Evolutionary conservation across 129 eudicot genomes (phyloP), one percentile per base, ranked within the genome.

Genomic region (Kitagawia praeruptora): DNA sequence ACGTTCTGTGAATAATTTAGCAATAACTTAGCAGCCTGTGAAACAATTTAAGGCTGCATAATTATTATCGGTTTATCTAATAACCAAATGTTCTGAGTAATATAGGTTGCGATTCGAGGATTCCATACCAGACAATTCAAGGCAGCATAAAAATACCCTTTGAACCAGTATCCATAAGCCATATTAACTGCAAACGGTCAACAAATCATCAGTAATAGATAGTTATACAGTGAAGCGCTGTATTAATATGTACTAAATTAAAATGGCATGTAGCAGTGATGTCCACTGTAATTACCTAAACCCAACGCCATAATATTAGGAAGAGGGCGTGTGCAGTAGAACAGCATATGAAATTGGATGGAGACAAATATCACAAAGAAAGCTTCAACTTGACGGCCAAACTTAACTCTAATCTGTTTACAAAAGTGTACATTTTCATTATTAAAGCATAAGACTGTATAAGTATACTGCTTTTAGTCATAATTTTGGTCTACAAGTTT

Each of bases 281-380:
- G 41, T 34, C 25, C 25, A 44, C 66, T 56, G 82, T 44, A 67
- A 79, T 90, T 80, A 96, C 99, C 99, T 86, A 96, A 85, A 72
- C 93, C 99, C 78, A 90, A 80, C n/a, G 99, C 98, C 84, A 96
- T 70, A 84, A 90, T 90, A 81, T 96, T 96, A 74, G 99, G 99
- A 89, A 96, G 99, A 73, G 99, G 96, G 47, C 99, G 98, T 56
- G 99, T 86, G 90, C 97, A 86, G 81, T 96, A 96, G 87, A 92
- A 96, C 87, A 96, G 81, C 89, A 84, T 39, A 89, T 96, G 99
- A 85, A 96, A 96, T 85, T 96, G 99, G 75, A 88, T 58, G 41
- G 91, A 91, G 23, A 91, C 81, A 61, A 96, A 84, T 85, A 91
- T 84, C 88, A 89, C 93, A 84, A 90, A 96, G 87, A 96, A 96